Conservation (phyloP, 768 basidiomycete genomes). For the Basidioascus undulatus region DNA sequence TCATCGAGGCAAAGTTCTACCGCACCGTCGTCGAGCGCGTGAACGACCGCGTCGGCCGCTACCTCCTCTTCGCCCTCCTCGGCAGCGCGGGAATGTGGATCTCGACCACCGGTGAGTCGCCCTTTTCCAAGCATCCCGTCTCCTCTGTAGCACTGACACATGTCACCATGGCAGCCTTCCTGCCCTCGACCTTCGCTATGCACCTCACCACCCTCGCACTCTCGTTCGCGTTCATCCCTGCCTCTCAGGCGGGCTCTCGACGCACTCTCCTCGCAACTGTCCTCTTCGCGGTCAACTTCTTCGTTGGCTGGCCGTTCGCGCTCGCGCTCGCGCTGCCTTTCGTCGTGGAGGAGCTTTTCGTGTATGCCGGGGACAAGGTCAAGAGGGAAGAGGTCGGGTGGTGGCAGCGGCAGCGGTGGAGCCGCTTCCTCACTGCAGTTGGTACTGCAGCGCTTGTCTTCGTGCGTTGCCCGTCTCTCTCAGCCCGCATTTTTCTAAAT, state of each 20-base stretch:
- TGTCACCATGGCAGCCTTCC: slow-evolving; percentile 36
- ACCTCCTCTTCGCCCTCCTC: slow-evolving; percentile 63
- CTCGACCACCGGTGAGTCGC: slow-evolving; percentile 44
- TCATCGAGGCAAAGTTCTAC: slow-evolving; percentile 64
- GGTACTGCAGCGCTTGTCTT: slow-evolving; percentile 2
- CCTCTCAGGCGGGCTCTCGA: slow-evolving; percentile 16
- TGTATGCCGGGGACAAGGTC: slow-evolving; percentile 37
- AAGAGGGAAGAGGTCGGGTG: no score
- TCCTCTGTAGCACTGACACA: neutral
- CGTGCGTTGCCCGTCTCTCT: slow-evolving; percentile 6
- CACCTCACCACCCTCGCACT: slow-evolving; percentile 59
- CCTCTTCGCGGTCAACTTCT: slow-evolving; percentile 51
- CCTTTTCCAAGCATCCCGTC: neutral
- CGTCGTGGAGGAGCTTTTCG: slow-evolving; percentile 65
- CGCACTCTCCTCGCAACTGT: slow-evolving; percentile 42
- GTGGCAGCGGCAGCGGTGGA: no score
- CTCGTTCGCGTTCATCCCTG: slow-evolving; percentile 27
- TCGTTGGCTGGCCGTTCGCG: slow-evolving; percentile 95
- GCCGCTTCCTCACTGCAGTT: no score
- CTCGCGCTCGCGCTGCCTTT: slow-evolving; percentile 69
- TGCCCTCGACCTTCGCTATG: slow-evolving; percentile 91
- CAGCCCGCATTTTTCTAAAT: no score
- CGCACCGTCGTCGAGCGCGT: slow-evolving; percentile 53
- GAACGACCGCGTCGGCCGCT: slow-evolving; percentile 78
- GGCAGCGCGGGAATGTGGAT: slow-evolving; percentile 90